Base-by-base conservation (phyloP, 345 rosid species). In the Arabis alpina region DNA sequence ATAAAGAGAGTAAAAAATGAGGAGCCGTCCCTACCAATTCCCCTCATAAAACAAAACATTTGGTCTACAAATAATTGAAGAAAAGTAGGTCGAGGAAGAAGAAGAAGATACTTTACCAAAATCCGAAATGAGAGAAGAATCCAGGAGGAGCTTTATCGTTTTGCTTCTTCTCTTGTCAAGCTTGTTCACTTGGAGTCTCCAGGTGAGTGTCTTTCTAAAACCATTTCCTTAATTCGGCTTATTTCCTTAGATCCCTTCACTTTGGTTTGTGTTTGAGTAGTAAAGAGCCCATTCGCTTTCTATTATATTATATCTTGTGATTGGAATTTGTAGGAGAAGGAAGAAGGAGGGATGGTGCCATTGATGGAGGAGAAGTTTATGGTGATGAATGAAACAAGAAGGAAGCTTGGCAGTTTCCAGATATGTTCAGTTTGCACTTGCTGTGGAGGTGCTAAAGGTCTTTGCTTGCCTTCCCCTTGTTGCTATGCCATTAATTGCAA, bases 401-500 rank as follows among this genome's bases (percentile, higher is more conserved):
- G 96, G 77, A 93, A 70, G 78, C 84, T 90, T 24, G 81, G 89
- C 12, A 86, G 97, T 67, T 93, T 91, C 77, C 96, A 80, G 82
- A 87, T 91, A 77, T 93, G 98, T 77, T 94, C 93, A 45, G 79
- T 86, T 25, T 93, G 98, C 73, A 93, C 98, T 64, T 93, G 98
- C 82, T 93, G 98, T 68, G 97, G 96, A 28, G 97, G 96, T 66
- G 78, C 93, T 49, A 87, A 76, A 71, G 88, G 97, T 7, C 53
- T 85, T 58, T 93, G 98, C 66, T 73, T 93, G 76, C 88, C 92
- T 13, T 86, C 96, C 14, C 97, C 98, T 36, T 93, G 98, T 78
- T 93, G 98, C 81, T 93, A 79, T 77, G 97, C 97, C 19, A 91
- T 93, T 84, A 91, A 89, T 59, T 93, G 98, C 92, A 93, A 91